These are phyloP conservation scores for Malus hybrid DNA, from an alignment of 331 rosid species.

Conservation along the genomic window DNA sequence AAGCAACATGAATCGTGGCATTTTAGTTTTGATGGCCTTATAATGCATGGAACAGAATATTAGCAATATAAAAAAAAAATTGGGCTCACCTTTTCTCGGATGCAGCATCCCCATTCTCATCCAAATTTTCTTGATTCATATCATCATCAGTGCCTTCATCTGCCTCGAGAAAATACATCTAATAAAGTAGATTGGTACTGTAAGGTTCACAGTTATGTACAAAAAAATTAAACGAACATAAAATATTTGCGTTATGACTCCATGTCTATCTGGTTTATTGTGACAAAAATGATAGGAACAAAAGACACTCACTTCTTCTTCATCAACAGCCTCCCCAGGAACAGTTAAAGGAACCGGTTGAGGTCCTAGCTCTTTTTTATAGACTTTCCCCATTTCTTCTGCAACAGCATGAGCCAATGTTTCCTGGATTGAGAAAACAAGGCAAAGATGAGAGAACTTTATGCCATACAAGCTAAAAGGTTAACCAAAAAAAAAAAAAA, in stretches of 20 bases:
- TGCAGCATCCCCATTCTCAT: constrained; percentile 37
- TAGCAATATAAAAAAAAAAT: neutral
- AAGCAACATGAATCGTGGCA: constrained; percentile 20
- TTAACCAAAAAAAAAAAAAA: neutral
- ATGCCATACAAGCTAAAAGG: neutral
- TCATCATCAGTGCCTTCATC: constrained; percentile 58
- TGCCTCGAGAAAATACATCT: constrained; percentile 82
- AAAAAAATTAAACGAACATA: neutral
- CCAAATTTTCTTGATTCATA: constrained; percentile 31
- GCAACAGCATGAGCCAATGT: constrained; percentile 74
- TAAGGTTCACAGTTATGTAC: neutral
- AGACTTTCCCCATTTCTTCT: constrained; percentile 83
- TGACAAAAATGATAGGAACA: neutral
- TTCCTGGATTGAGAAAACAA: constrained; percentile 47
- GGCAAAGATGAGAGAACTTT: neutral
- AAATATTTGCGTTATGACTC: neutral
- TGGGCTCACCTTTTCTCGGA: constrained; percentile 48
- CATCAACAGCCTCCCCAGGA: constrained; percentile 57
- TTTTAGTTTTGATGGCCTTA: neutral
- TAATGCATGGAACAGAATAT: neutral
- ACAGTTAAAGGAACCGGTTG: constrained; percentile 81
- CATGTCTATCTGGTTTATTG: neutral
- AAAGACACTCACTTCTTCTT: constrained; percentile 70
- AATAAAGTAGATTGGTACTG: constrained; percentile 13
- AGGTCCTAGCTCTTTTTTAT: constrained; percentile 79